Conservation (phyloP, 2,329 filamentous ascomycete genomes). For the Penicillium vulpinum region DNA sequence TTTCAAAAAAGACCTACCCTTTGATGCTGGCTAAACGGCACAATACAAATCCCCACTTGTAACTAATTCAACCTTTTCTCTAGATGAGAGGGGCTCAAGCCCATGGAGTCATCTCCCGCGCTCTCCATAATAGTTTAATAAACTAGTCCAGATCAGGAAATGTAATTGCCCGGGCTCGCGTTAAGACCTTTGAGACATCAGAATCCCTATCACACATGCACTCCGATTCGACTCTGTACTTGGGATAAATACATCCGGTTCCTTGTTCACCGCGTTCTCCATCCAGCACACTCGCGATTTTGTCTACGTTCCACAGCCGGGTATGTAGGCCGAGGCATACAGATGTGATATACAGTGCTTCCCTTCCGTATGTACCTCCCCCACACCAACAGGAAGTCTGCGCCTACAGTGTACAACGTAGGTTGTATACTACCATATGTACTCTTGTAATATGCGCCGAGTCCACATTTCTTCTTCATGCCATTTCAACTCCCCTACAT, state of each 20-base stretch:
- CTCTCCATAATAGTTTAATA: conserved; percentile 1
- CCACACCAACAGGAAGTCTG: background rate
- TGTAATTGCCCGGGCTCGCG: conserved; percentile 1
- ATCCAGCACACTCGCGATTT: background rate
- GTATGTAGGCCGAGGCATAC: background rate
- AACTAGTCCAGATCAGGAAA: background rate
- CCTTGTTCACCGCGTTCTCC: conserved; percentile 2
- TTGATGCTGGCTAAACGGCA: background rate
- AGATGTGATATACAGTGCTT: conserved; percentile 12
- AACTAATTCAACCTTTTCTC: background rate
- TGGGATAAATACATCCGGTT: background rate
- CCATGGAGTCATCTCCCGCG: background rate
- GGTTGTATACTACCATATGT: background rate
- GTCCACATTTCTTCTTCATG: background rate
- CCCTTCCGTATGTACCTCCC: background rate
- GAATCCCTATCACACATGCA: conserved; percentile 1
- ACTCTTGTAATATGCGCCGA: background rate
- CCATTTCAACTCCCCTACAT: background rate
- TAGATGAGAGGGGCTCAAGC: conserved; percentile 1
- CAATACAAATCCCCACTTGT: background rate
- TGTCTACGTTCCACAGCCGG: conserved; percentile 1
- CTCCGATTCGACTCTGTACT: background rate
- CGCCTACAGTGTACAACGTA: background rate
- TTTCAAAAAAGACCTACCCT: background rate
- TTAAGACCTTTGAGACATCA: conserved; percentile 1